A percentile compares a stretch with the other conserved stretches of the same genome.
phyloP scores from a whole-genome alignment of 2,329 filamentous ascomycete genomes.

The Trichophyton simii region DNA sequence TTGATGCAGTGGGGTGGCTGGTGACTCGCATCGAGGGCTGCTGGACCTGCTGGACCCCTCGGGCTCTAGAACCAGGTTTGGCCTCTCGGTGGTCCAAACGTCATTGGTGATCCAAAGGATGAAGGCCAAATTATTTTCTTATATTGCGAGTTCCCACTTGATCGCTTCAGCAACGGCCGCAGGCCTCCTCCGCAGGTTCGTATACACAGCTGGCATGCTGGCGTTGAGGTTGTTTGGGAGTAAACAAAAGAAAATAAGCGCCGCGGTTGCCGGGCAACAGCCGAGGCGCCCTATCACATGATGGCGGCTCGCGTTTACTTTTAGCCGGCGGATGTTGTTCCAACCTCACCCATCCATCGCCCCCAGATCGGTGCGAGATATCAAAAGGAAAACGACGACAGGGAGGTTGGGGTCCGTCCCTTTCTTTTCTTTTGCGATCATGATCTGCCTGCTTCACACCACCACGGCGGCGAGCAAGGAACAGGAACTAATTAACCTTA shows the following conservation, averaged over 20 bases:
- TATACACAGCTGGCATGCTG: background rate
- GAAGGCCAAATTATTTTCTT: too few relatives aligned
- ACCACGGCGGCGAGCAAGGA: background rate
- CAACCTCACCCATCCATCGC: too few relatives aligned
- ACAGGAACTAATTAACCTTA: background rate
- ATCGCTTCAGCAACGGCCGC: background rate
- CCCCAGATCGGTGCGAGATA: background rate
- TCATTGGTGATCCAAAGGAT: background rate
- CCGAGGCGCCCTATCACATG: background rate
- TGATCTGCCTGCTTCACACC: constrained; percentile 1
- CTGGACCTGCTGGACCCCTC: background rate
- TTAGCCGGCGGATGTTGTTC: background rate
- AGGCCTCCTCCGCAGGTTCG: background rate
- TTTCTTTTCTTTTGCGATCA: background rate
- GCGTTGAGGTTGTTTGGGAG: background rate
- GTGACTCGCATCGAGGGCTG: background rate
- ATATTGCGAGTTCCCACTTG: background rate
- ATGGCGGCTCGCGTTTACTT: background rate
- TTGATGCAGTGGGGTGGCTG: background rate
- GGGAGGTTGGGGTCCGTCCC: background rate
- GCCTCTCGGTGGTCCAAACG: background rate
- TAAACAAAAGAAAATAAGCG: background rate
- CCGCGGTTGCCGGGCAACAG: background rate
- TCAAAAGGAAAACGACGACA: background rate
- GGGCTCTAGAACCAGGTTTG: background rate